A percentile compares a stretch with the other conserved stretches of the same genome.
Conservation (phyloP, 768 basidiomycete genomes). For the Brasilioporus rufonigricans region DNA sequence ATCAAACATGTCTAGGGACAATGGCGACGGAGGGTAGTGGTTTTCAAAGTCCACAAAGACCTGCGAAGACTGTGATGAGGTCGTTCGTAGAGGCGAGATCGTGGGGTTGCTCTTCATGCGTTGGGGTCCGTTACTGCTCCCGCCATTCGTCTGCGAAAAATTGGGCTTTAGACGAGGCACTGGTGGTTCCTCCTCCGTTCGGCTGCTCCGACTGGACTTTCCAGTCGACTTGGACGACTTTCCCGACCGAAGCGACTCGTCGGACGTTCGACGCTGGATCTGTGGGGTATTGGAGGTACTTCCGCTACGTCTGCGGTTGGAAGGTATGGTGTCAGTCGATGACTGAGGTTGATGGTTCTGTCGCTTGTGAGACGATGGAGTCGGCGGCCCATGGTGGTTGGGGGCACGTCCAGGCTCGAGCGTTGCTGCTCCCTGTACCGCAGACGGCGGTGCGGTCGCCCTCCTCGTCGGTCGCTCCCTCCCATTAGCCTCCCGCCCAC, state of each 20-base stretch:
- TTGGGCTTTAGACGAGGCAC: conserved; percentile 32
- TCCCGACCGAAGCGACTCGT: conserved; percentile 41
- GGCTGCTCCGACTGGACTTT: conserved; percentile 30
- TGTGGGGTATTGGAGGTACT: conserved; percentile 20
- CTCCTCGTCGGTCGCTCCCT: conserved; percentile 17
- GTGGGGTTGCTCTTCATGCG: conserved; percentile 56
- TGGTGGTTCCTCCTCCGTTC: conserved; percentile 27
- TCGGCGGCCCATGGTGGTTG: conserved; percentile 28
- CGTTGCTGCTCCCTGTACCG: conserved; percentile 1
- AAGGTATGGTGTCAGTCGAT: conserved; percentile 23
- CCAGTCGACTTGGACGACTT: conserved; percentile 32
- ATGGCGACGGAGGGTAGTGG: conserved; percentile 28
- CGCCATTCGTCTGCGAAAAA: conserved; percentile 20
- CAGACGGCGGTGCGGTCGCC: conserved; percentile 17
- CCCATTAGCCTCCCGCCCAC: conserved; percentile 8
- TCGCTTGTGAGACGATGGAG: conserved; percentile 21
- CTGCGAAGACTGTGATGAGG: conserved; percentile 27
- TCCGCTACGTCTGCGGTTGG: conserved; percentile 28
- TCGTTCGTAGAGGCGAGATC: conserved; percentile 20
- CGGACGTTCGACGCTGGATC: conserved; percentile 32
- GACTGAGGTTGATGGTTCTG: conserved; percentile 30
- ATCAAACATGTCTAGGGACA: conserved; percentile 24
- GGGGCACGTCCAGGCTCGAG: conserved; percentile 23
- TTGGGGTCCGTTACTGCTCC: conserved; percentile 18
- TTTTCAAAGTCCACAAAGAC: conserved; percentile 26